These are phyloP conservation scores for Colletotrichum sp. DNA, from an alignment of 2,329 filamentous ascomycete genomes.

Conservation along the genomic window DNA sequence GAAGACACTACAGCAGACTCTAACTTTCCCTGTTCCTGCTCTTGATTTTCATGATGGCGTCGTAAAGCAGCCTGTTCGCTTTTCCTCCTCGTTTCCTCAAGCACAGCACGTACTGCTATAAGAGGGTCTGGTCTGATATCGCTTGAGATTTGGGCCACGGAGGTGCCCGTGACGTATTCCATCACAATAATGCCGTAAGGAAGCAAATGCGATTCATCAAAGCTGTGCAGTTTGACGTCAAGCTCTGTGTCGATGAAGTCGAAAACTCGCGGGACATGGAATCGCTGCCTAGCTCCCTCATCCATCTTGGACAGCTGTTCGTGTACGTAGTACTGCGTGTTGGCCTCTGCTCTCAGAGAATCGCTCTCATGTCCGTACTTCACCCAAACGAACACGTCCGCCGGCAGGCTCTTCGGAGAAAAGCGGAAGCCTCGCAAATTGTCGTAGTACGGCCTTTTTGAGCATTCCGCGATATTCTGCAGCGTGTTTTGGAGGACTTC, in stretches of 20 bases:
- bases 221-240: neutral
- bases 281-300: neutral
- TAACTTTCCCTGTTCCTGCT: neutral
- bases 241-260: neutral
- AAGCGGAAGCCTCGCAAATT: neutral
- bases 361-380: neutral
- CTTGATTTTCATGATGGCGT: accelerated
- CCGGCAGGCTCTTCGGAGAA: neutral
- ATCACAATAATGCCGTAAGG: neutral
- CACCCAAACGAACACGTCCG: neutral
- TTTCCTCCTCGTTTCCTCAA: neutral
- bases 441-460: neutral
- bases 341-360: neutral
- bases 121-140: neutral
- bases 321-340: neutral
- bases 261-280: neutral
- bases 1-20: accelerated
- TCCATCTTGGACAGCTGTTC: neutral
- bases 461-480: neutral
- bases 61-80: neutral
- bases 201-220: accelerated
- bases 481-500: neutral
- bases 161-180: neutral
- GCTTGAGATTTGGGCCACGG: neutral
- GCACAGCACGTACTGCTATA: neutral